Conservation (phyloP, 805 yeast genomes). For the Ogataea naganishii region DNA sequence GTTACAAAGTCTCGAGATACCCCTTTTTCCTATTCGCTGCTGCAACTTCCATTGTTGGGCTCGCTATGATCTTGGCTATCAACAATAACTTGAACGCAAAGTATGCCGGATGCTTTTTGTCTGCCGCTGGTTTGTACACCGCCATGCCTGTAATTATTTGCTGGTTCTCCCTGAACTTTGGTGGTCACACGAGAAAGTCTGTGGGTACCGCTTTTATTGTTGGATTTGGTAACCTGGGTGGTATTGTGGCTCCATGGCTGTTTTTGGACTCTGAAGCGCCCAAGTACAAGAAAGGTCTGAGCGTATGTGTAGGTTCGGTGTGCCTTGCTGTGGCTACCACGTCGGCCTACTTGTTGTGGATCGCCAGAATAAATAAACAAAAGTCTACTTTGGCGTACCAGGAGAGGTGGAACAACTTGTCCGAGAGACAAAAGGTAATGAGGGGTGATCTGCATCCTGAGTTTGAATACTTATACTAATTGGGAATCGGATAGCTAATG, state of each 20-base stretch:
- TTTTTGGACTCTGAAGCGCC: slow-evolving; percentile 52
- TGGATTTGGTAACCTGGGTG: slow-evolving; percentile 71
- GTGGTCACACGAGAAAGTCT: slow-evolving; percentile 53
- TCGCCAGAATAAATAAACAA: slow-evolving; percentile 24
- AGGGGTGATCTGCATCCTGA: slow-evolving; percentile 33
- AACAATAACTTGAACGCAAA: slow-evolving; percentile 30
- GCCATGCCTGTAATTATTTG: slow-evolving; percentile 65
- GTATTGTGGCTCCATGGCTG: slow-evolving; percentile 53
- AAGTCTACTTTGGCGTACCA: slow-evolving; percentile 24
- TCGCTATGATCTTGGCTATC: slow-evolving; percentile 44
- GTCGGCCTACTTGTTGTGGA: slow-evolving; percentile 22
- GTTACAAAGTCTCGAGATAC: slow-evolving; percentile 24
- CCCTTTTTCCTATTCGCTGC: slow-evolving; percentile 27
- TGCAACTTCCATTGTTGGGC: slow-evolving; percentile 40
- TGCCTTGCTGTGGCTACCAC: slow-evolving; percentile 30
- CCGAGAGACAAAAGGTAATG: slow-evolving; percentile 21
- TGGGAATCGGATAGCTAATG: too few species aligned
- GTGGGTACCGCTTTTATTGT: slow-evolving; percentile 43
- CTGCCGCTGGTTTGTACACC: slow-evolving; percentile 50
- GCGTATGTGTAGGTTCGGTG: slow-evolving; percentile 40
- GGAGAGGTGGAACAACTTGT: slow-evolving; percentile 18
- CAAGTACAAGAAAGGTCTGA: slow-evolving; percentile 44
- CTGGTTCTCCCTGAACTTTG: slow-evolving; percentile 55
- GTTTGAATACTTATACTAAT: slow-evolving; percentile 36
- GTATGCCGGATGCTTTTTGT: slow-evolving; percentile 57